Base-by-base conservation (phyloP, 169 alveolate species). In the Cryptosporidium parvum region DNA sequence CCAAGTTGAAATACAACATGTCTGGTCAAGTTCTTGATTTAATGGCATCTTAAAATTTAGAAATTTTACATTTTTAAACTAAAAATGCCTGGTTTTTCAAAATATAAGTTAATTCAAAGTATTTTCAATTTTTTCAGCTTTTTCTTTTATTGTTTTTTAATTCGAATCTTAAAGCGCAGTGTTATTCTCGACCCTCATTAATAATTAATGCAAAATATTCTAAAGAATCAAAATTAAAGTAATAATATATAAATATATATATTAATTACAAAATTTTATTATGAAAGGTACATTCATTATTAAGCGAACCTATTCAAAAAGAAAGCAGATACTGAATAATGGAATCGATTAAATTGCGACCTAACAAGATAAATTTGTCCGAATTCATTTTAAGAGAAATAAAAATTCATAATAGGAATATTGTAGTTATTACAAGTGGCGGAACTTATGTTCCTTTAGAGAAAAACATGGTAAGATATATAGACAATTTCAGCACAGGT, bases 401-500 rank as follows among this genome's bases (percentile, higher is more conserved):
- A n/a, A 67, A 70, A 31, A 9, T 70, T 16, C 26, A 44, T 18
- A 67, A 80, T 16, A 59, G 89, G 23, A 62, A 26, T 21, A 56
- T 95, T 33, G 96, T 92, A 1, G 65, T 95, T 21, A 85, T 96
- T 2, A 95, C 97, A 2, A 94, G 97, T n/a, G 98, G 98, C 23
- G 97, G 98, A 7, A 95, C 98, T 1, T 93, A 94, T 59, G 97
- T 95, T 18, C 97, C 97, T n/a, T 72, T 96, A 37, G 97, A 96
- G 73, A 93, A 91, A 59, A 94, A 93, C 26, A 91, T 95, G 42
- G 96, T 96, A 1, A 91, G 97, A 75, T 91, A 93, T 12, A 92
- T 96, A 16, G 97, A 96, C 58, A 96, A 96, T 48, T 94, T 96
- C 85, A 94, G 97, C 45, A 95, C 97, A 16, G 97, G 97, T 7